These are phyloP conservation scores for Ophiognomonia clavigignenti-juglandacearum DNA, from an alignment of 2,329 filamentous ascomycete species.

Conservation along the genomic window DNA sequence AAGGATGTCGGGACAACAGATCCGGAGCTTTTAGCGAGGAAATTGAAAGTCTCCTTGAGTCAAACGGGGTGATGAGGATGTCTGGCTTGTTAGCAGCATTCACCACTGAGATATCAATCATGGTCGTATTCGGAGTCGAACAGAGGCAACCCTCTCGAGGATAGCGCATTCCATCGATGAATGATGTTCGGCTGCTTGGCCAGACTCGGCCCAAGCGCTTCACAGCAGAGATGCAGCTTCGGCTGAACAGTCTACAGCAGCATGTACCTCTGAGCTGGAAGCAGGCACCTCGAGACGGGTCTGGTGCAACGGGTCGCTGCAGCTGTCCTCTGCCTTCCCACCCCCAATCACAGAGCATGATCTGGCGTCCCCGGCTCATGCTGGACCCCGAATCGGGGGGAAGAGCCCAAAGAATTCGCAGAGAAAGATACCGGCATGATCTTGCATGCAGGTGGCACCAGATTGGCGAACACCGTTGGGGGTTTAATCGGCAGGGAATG, in stretches of 20 bases:
- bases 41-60: neutral
- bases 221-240: conserved; percentile 32
- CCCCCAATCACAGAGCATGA: neutral
- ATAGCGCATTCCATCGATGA: conserved; percentile 24
- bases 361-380: neutral
- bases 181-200: conserved; percentile 29
- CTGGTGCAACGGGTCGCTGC: conserved; percentile 1
- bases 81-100: conserved; percentile 18
- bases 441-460: conserved; percentile 8
- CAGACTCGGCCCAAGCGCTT: conserved; percentile 33
- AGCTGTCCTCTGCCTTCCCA: neutral
- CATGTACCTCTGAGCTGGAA: neutral
- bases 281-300: neutral
- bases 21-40: conserved; percentile 24
- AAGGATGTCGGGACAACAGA: neutral
- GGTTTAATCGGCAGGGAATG: neutral
- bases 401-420: neutral
- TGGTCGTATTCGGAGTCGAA: too few relatives aligned
- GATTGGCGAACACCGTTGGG: conserved; percentile 15
- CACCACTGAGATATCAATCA: too few relatives aligned
- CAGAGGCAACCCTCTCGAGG: too few relatives aligned
- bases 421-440: conserved; percentile 1
- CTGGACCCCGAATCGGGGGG: neutral
- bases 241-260: neutral
- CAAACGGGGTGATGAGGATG: too few relatives aligned